These are phyloP conservation scores for Allium cepa DNA, from an alignment of 106 monocot species.

Conservation along the genomic window DNA sequence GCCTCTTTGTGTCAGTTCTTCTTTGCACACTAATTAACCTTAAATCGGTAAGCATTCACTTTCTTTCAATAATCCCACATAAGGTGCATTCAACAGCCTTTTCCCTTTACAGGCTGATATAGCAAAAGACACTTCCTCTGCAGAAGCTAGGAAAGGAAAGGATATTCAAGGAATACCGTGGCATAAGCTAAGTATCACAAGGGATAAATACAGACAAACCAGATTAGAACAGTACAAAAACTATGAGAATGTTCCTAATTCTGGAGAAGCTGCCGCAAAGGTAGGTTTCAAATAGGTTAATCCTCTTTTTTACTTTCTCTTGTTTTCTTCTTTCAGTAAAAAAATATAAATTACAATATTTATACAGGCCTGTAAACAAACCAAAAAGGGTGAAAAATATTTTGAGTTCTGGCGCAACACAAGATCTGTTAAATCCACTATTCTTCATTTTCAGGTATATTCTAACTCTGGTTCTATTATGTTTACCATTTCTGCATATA, in stretches of 20 bases:
- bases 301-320: too few species aligned
- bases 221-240: not conserved
- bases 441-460: slow-evolving; percentile 35
- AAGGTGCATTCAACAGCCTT: too few species aligned
- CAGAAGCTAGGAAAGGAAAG: slow-evolving; percentile 19
- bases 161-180: slow-evolving; percentile 20
- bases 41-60: too few species aligned
- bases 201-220: slow-evolving; percentile 1
- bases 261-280: not conserved
- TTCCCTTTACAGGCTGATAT: not conserved
- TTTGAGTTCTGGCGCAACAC: slow-evolving; percentile 63
- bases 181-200: slow-evolving; percentile 6
- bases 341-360: too few species aligned
- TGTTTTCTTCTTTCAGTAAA: too few species aligned
- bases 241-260: not conserved
- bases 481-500: too few species aligned
- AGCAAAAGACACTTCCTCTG: slow-evolving; percentile 15
- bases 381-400: slow-evolving; percentile 36
- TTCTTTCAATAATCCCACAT: too few species aligned
- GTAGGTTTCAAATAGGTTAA: not conserved
- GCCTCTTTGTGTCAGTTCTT: too few species aligned
- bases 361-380: slow-evolving; percentile 40
- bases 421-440: slow-evolving; percentile 67
- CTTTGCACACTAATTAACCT: too few species aligned
- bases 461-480: not conserved